Evolutionary conservation across 2,329 filamentous ascomycete species (phyloP).

Genomic region (Blastomyces emzantsi): DNA sequence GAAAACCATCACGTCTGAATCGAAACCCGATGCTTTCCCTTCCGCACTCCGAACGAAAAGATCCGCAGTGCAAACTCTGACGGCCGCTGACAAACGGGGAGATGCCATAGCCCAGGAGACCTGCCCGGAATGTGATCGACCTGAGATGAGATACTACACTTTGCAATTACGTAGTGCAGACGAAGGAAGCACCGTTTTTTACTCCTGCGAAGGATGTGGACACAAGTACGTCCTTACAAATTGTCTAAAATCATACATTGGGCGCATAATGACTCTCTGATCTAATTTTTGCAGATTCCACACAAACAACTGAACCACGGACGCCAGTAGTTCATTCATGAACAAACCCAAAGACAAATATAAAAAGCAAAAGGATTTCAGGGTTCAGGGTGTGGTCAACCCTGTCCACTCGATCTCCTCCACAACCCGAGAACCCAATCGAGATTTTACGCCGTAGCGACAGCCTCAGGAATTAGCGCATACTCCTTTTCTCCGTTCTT

Average conservation of each 20-base stretch:
- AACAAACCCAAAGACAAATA: background rate
- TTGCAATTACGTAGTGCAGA: conserved; percentile 86
- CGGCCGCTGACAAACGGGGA: conserved; percentile 65
- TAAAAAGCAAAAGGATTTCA: background rate
- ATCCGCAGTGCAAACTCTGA: conserved; percentile 76
- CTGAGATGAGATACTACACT: conserved; percentile 75
- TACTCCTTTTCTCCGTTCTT: conserved; percentile 83
- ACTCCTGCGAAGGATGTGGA: conserved; percentile 69
- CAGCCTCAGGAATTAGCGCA: conserved; percentile 67
- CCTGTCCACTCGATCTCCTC: background rate
- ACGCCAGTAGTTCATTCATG: background rate
- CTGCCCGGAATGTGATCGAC: conserved; percentile 72
- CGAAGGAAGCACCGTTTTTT: conserved; percentile 90
- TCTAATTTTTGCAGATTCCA: conserved; percentile 20
- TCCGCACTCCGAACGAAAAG: conserved; percentile 77
- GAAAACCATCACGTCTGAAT: conserved; percentile 68
- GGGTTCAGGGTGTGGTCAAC: background rate
- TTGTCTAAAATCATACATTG: background rate
- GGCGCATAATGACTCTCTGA: background rate
- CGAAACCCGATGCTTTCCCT: conserved; percentile 85
- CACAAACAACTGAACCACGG: conserved; percentile 21
- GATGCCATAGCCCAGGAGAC: conserved; percentile 59
- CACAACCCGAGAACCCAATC: background rate
- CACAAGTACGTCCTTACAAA: conserved; percentile 53
- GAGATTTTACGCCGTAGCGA: conserved; percentile 18